Percentiles rank a stretch among this genome's conserved stretches.
These are phyloP conservation scores for Aphanomyces euteiches DNA, from an alignment of 352 stramenopile species.

Conservation along the genomic window DNA sequence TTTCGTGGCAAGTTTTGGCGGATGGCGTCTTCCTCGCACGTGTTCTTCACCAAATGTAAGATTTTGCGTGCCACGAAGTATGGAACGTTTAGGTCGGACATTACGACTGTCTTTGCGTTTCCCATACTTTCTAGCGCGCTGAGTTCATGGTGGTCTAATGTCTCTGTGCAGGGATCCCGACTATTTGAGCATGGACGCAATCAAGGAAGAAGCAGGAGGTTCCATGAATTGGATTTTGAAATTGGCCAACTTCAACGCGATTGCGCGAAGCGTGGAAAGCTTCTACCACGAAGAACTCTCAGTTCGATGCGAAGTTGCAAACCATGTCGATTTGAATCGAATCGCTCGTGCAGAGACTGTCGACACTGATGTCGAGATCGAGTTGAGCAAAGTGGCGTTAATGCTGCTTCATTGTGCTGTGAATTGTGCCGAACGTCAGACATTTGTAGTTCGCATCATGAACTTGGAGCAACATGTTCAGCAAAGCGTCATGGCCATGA, in stretches of 20 bases:
- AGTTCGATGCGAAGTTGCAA: slow-evolving; percentile 57
- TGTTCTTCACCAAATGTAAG: slow-evolving; percentile 84
- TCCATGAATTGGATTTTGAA: slow-evolving; percentile 67
- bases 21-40: slow-evolving; percentile 80
- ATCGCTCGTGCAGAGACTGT: slow-evolving; percentile 42
- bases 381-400: slow-evolving; percentile 67
- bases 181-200: slow-evolving; percentile 73
- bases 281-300: slow-evolving; percentile 81
- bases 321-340: slow-evolving; percentile 55
- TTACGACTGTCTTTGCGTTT: too few species aligned
- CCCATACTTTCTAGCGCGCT: too few species aligned
- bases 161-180: slow-evolving; percentile 53
- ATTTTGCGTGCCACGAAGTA: background rate
- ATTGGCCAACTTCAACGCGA: slow-evolving; percentile 74
- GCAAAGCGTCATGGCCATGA: slow-evolving; percentile 77
- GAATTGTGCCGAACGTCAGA: slow-evolving; percentile 69
- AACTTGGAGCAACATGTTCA: slow-evolving; percentile 73
- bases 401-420: slow-evolving; percentile 74
- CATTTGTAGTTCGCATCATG: slow-evolving; percentile 85
- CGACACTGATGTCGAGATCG: slow-evolving; percentile 64
- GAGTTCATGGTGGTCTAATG: background rate
- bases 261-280: slow-evolving; percentile 67
- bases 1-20: slow-evolving; percentile 20
- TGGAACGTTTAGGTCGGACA: too few species aligned
- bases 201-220: slow-evolving; percentile 50